These are phyloP conservation scores for Penicillium occitanis DNA, from an alignment of 2,329 filamentous ascomycete species.

Conservation along the genomic window DNA sequence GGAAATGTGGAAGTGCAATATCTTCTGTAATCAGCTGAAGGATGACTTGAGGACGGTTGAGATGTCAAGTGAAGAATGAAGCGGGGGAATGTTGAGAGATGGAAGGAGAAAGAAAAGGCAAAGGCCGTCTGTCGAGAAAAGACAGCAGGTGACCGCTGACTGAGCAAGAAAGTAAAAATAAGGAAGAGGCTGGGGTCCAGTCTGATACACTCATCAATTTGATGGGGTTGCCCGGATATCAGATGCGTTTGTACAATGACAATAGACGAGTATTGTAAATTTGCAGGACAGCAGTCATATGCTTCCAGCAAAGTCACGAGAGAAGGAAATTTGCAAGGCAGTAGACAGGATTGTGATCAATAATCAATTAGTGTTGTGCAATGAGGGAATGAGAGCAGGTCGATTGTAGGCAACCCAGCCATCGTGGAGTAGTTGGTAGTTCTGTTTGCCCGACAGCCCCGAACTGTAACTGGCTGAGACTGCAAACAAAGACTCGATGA, in stretches of 20 bases:
- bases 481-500: not conserved
- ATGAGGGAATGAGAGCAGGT: not conserved
- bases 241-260: not conserved
- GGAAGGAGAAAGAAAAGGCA: slow-evolving; percentile 1
- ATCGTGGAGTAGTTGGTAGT: not conserved
- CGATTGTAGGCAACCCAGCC: slow-evolving; percentile 1
- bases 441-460: not conserved
- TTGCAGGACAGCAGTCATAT: not conserved
- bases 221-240: not conserved
- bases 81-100: not conserved
- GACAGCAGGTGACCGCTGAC: not conserved
- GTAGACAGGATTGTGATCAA: not conserved
- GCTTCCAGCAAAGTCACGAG: not conserved
- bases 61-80: slow-evolving; percentile 14
- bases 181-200: not conserved
- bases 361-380: not conserved
- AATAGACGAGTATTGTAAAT: not conserved
- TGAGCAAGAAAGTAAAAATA: not conserved
- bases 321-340: not conserved
- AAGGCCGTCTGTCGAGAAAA: not conserved
- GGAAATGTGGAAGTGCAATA: not conserved
- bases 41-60: not conserved
- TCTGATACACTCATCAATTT: not conserved
- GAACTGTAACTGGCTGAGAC: not conserved
- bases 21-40: not conserved